phyloP scores from a whole-genome alignment of 306 rosid genomes.

The Betula pendula region DNA sequence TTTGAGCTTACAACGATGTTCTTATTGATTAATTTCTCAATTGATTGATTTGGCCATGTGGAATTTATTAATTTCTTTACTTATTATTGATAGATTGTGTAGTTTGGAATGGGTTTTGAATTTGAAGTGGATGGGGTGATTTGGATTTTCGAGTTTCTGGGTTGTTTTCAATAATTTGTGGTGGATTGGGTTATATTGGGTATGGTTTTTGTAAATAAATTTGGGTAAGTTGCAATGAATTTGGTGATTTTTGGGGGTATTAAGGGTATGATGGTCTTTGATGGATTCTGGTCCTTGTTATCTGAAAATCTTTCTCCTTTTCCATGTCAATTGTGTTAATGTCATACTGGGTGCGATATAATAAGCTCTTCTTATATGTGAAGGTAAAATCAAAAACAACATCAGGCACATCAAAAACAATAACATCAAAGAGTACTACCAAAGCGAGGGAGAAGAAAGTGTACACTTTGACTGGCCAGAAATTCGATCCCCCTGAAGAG shows the following conservation, averaged over 20 bases:
- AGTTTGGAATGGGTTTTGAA: conserved; percentile 3
- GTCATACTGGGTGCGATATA: conserved; percentile 19
- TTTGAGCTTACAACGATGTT: not conserved
- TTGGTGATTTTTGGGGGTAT: not conserved
- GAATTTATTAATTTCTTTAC: conserved; percentile 21
- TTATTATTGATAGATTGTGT: conserved; percentile 14
- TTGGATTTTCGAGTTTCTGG: conserved; percentile 14
- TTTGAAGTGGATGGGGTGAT: not conserved
- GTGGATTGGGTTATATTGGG: not conserved
- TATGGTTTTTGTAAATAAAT: not conserved
- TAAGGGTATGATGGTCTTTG: not conserved
- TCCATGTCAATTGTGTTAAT: conserved; percentile 15
- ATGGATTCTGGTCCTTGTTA: conserved; percentile 2
- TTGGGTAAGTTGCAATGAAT: conserved; percentile 26
- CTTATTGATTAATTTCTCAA: conserved; percentile 26
- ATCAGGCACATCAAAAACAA: conserved; percentile 44
- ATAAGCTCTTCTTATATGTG: conserved; percentile 35
- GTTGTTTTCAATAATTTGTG: conserved; percentile 9
- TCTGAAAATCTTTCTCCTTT: not conserved
- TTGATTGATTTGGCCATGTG: conserved; percentile 20
- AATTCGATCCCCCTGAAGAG: conserved; percentile 92
- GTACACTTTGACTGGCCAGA: conserved; percentile 82
- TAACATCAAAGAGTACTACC: conserved; percentile 41
- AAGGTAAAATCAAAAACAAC: conserved; percentile 65
- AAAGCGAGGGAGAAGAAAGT: conserved; percentile 80